Percentiles rank a stretch among this genome's conserved stretches.
Evolutionary conservation across 2,329 filamentous ascomycete genomes (phyloP).

Genomic region (Neofusicoccum sp.): DNA sequence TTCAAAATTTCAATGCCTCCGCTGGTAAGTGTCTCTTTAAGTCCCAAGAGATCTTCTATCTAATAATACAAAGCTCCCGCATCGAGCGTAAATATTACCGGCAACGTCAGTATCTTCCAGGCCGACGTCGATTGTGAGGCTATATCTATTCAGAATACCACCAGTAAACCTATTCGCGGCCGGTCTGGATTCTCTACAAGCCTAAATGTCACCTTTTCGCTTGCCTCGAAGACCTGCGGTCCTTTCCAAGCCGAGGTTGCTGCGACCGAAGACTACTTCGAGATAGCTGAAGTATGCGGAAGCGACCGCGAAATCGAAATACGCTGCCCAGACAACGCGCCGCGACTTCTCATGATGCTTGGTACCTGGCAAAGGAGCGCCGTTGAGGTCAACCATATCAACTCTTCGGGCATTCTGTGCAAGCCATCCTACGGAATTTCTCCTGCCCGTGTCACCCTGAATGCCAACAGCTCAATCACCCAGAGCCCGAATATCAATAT

Average conservation of each 20-base stretch:
- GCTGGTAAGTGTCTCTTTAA: not conserved
- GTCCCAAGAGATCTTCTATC: not conserved
- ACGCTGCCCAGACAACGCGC: too few relatives aligned
- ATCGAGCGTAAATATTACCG: not conserved
- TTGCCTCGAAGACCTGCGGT: not conserved
- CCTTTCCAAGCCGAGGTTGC: not conserved
- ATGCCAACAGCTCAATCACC: not conserved
- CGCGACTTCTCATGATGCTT: not conserved
- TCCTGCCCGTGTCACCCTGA: not conserved
- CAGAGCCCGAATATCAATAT: not conserved
- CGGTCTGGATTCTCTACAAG: not conserved
- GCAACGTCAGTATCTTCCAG: not conserved
- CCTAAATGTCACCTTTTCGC: not conserved
- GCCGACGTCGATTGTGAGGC: not conserved
- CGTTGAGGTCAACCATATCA: not conserved
- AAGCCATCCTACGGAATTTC: not conserved
- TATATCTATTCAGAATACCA: not conserved
- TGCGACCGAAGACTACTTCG: not conserved
- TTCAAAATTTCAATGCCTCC: not conserved
- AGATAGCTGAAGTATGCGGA: not conserved
- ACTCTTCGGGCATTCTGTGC: not conserved
- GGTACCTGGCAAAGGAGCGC: not conserved
- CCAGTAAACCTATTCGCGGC: not conserved
- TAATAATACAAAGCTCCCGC: not conserved
- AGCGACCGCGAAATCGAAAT: too few relatives aligned